Evolutionary conservation across 768 basidiomycete species (phyloP).

Genomic region (Suillus subluteus): DNA sequence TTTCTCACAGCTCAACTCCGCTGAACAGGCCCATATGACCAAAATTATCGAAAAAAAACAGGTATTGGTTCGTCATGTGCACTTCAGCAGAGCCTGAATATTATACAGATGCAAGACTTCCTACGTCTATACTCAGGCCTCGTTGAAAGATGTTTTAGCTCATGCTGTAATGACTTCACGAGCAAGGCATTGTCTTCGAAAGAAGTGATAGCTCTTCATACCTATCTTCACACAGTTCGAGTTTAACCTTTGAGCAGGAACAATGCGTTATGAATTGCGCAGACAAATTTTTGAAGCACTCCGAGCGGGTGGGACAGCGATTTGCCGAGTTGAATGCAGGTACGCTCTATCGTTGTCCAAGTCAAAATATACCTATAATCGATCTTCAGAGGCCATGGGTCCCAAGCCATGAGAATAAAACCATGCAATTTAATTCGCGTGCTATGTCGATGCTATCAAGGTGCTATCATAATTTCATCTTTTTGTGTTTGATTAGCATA

Average conservation of each 20-base stretch:
- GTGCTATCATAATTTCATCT: slow-evolving; percentile 14
- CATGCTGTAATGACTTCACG: slow-evolving; percentile 96
- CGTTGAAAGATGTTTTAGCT: slow-evolving; percentile 94
- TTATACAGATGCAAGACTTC: slow-evolving; percentile 94
- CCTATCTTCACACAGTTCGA: slow-evolving; percentile 9
- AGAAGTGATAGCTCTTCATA: slow-evolving; percentile 59
- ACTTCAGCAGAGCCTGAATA: slow-evolving; percentile 8
- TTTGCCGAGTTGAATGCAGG: slow-evolving; percentile 94
- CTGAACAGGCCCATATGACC: slow-evolving; percentile 97
- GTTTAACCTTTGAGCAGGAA: slow-evolving; percentile 54
- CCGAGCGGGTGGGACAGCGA: slow-evolving; percentile 88
- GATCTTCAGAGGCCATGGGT: slow-evolving; percentile 35
- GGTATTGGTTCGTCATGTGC: slow-evolving; percentile 45
- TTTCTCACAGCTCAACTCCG: slow-evolving; percentile 84
- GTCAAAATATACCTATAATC: not conserved
- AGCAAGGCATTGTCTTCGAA: slow-evolving; percentile 91
- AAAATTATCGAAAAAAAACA: slow-evolving; percentile 96
- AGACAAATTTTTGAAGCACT: slow-evolving; percentile 97
- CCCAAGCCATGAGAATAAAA: slow-evolving; percentile 30
- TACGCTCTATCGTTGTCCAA: slow-evolving; percentile 40
- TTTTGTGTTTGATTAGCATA: slow-evolving; percentile 1
- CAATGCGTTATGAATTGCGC: slow-evolving; percentile 91
- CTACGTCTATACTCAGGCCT: slow-evolving; percentile 92
- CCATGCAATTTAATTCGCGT: not conserved
- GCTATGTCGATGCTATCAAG: slow-evolving; percentile 15